phyloP scores from a whole-genome alignment of 2,329 filamentous ascomycete genomes.

The Aureobasidium sp. region DNA sequence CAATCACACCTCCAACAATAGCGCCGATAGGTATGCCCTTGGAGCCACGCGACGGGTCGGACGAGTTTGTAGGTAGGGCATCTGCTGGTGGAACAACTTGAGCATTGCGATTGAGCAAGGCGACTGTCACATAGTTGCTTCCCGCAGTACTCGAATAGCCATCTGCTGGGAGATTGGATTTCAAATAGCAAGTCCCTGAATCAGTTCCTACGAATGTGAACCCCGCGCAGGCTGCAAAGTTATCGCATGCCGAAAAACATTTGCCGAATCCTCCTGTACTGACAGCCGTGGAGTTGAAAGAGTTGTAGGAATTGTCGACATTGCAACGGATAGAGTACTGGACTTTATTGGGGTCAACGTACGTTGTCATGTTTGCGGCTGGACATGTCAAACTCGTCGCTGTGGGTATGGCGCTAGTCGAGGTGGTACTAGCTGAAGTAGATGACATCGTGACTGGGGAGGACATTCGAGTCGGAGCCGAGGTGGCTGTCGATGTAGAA shows the following conservation, averaged over 20 bases:
- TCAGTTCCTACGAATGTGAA: constrained; percentile 25
- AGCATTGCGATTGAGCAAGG: constrained; percentile 20
- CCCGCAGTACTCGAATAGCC: constrained; percentile 19
- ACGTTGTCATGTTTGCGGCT: constrained; percentile 20
- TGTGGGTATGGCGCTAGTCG: constrained; percentile 11
- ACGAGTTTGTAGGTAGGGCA: neutral
- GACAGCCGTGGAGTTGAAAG: constrained; percentile 21
- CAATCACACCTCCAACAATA: constrained; percentile 20
- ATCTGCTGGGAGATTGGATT: constrained; percentile 19
- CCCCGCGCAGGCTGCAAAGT: constrained; percentile 21
- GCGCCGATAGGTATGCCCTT: constrained; percentile 21
- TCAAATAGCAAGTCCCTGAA: constrained; percentile 25
- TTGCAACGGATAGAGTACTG: constrained; percentile 26
- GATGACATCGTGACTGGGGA: neutral
- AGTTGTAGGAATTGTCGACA: constrained; percentile 22
- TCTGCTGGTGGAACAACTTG: neutral
- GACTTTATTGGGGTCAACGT: constrained; percentile 22
- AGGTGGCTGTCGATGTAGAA: neutral
- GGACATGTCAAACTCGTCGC: constrained; percentile 22
- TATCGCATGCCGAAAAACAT: constrained; percentile 27
- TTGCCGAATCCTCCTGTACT: constrained; percentile 24
- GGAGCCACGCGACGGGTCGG: neutral
- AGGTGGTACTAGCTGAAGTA: neutral
- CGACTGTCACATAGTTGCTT: constrained; percentile 23
- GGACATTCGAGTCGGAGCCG: neutral